These are phyloP conservation scores for Emergomyces orientalis DNA, from an alignment of 2,329 filamentous ascomycete species.

Conservation along the genomic window DNA sequence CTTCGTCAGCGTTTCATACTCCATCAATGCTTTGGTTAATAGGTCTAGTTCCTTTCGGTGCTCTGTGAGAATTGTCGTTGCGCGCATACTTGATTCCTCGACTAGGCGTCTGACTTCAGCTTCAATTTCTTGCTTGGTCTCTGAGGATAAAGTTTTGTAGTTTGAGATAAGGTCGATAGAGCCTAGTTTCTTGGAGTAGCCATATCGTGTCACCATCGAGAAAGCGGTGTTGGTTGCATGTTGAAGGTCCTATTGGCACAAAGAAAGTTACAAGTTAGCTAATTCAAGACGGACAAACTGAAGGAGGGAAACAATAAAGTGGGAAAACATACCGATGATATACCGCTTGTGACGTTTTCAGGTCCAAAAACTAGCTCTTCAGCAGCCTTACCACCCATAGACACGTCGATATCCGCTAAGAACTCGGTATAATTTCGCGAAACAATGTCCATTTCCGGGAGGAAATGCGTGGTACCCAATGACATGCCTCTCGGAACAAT, in stretches of 20 bases:
- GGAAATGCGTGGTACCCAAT: conserved; percentile 75
- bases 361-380: conserved; percentile 86
- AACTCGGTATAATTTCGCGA: conserved; percentile 80
- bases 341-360: conserved; percentile 87
- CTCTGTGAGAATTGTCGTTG: conserved; percentile 58
- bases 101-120: conserved; percentile 76
- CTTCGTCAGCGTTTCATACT: conserved; percentile 87
- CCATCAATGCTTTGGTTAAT: conserved; percentile 76
- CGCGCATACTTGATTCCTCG: conserved; percentile 69
- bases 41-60: conserved; percentile 79
- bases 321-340: conserved; percentile 55
- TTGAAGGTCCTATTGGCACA: conserved; percentile 60
- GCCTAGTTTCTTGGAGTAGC: conserved; percentile 80
- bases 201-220: conserved; percentile 76
- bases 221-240: conserved; percentile 74
- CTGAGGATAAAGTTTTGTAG: conserved; percentile 71
- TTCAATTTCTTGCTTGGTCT: conserved; percentile 82
- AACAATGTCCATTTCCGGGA: conserved; percentile 89
- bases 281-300: background rate
- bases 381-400: conserved; percentile 75
- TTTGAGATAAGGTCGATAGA: conserved; percentile 80
- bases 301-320: background rate
- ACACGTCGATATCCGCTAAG: conserved; percentile 66
- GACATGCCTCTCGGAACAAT: conserved; percentile 84
- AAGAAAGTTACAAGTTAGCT: background rate